These are phyloP conservation scores for Hordeum pubiflorum DNA, from an alignment of 202 grass and related monocot species.

Conservation along the genomic window DNA sequence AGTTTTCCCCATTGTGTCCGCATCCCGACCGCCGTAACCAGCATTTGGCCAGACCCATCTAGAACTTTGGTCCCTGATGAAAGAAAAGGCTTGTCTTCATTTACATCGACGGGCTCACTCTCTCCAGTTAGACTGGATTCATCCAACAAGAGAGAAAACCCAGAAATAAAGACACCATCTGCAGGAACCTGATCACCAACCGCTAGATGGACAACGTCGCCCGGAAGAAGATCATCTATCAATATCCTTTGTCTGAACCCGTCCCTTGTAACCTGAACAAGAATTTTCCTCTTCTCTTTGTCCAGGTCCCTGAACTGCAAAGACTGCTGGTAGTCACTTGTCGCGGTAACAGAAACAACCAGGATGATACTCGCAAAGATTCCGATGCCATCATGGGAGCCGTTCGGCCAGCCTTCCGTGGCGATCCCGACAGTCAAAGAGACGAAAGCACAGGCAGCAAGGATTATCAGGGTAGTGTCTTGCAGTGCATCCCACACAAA, in stretches of 20 bases:
- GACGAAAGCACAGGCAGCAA: slow-evolving; percentile 67
- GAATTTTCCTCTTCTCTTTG: slow-evolving; percentile 82
- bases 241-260: slow-evolving; percentile 67
- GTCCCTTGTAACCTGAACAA: slow-evolving; percentile 66
- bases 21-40: slow-evolving; percentile 84
- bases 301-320: slow-evolving; percentile 95
- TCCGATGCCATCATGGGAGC: slow-evolving; percentile 86
- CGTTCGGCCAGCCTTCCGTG: slow-evolving; percentile 74
- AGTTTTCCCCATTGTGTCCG: slow-evolving; percentile 85
- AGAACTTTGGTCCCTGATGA: slow-evolving; percentile 82
- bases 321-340: slow-evolving; percentile 80
- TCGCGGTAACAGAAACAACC: slow-evolving; percentile 81
- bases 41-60: slow-evolving; percentile 77
- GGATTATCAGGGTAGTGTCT: slow-evolving; percentile 76
- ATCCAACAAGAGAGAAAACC: slow-evolving; percentile 73
- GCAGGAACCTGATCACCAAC: slow-evolving; percentile 93
- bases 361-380: slow-evolving; percentile 78
- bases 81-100: slow-evolving; percentile 69
- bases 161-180: slow-evolving; percentile 70
- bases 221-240: slow-evolving; percentile 78
- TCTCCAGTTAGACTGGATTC: slow-evolving; percentile 90
- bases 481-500: slow-evolving; percentile 81
- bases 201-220: slow-evolving; percentile 71
- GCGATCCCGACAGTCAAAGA: slow-evolving; percentile 65
- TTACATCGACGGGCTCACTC: slow-evolving; percentile 72